phyloP scores from a whole-genome alignment of 2,329 filamentous ascomycete genomes.

The Xylariaceae sp. region DNA sequence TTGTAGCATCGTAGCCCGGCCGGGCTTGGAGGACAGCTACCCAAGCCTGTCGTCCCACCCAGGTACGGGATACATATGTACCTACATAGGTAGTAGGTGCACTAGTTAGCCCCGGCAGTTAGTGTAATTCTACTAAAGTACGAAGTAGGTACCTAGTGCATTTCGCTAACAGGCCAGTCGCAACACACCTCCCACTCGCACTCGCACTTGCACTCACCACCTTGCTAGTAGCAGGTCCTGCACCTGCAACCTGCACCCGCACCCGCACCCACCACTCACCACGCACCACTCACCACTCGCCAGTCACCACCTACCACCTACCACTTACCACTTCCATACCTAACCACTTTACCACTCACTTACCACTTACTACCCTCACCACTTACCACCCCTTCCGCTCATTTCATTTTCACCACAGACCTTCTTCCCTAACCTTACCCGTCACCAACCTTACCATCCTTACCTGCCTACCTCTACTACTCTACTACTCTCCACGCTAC shows the following conservation, averaged over 20 bases:
- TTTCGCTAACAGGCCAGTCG: neutral
- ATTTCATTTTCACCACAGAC: neutral
- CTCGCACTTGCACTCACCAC: neutral
- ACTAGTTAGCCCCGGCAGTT: neutral
- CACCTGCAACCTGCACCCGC: no score
- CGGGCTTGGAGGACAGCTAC: neutral
- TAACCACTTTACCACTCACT: no score
- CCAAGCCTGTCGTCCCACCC: neutral
- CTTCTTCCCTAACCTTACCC: neutral
- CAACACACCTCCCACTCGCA: neutral
- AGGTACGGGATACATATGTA: neutral
- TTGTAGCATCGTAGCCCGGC: neutral
- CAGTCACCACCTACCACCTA: no score
- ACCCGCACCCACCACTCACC: neutral
- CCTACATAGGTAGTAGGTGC: neutral
- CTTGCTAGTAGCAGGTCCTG: neutral
- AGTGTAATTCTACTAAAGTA: neutral
- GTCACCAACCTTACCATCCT: neutral
- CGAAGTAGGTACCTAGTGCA: neutral
- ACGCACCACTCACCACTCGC: no score
- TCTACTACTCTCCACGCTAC: neutral
- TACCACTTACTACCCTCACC: no score
- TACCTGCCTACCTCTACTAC: neutral
- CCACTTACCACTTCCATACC: no score
- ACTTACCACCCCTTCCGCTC: neutral